A percentile compares a stretch with the other conserved stretches of the same genome.
These are phyloP conservation scores for Sherardia arvensis DNA, from an alignment of 257 asterid genomes.

Conservation along the genomic window DNA sequence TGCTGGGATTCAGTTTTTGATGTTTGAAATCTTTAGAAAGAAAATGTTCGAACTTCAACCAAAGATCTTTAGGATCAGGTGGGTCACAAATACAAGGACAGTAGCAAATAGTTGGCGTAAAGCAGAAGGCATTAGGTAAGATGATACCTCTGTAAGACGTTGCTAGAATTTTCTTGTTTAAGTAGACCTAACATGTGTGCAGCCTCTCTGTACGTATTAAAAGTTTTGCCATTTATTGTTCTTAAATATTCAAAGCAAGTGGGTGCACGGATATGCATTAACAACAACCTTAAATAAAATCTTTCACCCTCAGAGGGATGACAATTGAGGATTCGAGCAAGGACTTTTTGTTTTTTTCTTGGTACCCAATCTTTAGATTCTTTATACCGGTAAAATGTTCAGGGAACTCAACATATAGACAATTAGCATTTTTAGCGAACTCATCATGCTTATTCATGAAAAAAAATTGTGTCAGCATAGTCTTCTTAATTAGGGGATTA, in stretches of 20 bases:
- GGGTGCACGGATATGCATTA: no score
- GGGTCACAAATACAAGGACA: no score
- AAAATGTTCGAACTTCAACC: background rate
- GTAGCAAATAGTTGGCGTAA: background rate
- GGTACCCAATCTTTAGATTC: no score
- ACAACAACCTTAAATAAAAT: no score
- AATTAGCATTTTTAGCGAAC: background rate
- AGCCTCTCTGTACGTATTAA: no score
- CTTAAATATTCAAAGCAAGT: no score
- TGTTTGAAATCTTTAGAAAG: background rate
- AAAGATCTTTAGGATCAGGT: background rate
- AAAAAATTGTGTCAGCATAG: background rate
- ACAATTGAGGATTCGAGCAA: no score
- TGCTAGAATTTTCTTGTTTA: background rate
- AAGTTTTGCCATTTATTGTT: no score
- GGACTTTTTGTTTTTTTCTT: no score
- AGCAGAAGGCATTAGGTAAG: background rate
- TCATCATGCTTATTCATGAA: background rate
- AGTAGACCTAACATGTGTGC: no score
- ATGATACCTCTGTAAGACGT: background rate
- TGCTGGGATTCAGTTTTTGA: background rate
- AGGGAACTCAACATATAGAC: background rate
- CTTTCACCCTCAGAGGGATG: no score
- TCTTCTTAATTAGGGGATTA: background rate
- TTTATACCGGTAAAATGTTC: background rate